Percentiles rank a stretch among this genome's conserved stretches.
phyloP scores from a whole-genome alignment of 2,329 filamentous ascomycete genomes.

The Aspergillus quadrilineatus region DNA sequence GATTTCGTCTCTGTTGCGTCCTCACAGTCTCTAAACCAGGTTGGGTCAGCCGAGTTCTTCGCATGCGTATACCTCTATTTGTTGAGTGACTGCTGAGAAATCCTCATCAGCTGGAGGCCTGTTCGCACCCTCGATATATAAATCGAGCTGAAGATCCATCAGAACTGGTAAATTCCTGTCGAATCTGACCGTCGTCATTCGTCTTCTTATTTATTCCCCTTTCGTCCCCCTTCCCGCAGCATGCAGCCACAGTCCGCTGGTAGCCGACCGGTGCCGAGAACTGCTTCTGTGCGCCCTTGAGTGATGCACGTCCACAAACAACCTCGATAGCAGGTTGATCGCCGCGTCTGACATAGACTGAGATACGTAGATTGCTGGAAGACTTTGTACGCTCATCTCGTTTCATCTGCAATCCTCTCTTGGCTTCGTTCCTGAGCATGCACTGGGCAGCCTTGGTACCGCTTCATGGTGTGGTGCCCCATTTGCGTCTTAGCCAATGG shows the following conservation, averaged over 20 bases:
- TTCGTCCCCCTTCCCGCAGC: neutral
- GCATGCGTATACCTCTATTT: neutral
- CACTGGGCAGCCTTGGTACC: constrained; percentile 2
- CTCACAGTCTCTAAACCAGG: neutral
- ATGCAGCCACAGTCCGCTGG: constrained; percentile 3
- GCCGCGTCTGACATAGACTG: neutral
- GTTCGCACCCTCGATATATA: neutral
- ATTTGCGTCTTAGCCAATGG: neutral
- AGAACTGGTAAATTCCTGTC: neutral
- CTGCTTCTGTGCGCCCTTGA: constrained; percentile 1
- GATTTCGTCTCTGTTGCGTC: constrained; percentile 1
- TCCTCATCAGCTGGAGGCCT: constrained; percentile 11
- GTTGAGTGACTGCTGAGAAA: constrained; percentile 5
- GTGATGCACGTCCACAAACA: neutral
- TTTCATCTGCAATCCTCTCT: neutral
- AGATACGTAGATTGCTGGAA: neutral
- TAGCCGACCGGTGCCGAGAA: constrained; percentile 9
- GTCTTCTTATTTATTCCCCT: neutral
- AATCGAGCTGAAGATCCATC: neutral
- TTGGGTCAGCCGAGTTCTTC: constrained; percentile 12
- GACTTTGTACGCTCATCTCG: neutral
- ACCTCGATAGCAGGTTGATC: neutral
- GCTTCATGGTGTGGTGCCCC: constrained; percentile 5
- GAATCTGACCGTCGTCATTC: neutral
- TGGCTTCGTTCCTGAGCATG: neutral